Evolutionary conservation across 495 filamentous ascomycete species (phyloP).

Genomic region (Podospora pseudoanserina): DNA sequence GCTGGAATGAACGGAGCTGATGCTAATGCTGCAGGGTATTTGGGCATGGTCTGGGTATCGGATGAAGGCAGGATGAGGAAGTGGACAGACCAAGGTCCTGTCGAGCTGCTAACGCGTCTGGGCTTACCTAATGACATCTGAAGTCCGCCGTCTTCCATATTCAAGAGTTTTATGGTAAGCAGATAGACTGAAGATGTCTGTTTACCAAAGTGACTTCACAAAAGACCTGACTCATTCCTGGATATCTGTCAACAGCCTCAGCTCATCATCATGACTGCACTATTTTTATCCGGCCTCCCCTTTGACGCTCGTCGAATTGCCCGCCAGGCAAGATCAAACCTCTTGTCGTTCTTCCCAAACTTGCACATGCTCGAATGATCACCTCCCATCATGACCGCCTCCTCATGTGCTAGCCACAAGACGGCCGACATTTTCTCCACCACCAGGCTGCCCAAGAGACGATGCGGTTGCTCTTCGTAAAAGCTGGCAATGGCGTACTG

Average conservation of each 20-base stretch:
- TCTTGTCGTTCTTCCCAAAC: constrained; percentile 2
- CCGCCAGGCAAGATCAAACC: constrained; percentile 12
- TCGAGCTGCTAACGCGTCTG: constrained; percentile 11
- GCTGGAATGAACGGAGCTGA: constrained; percentile 26
- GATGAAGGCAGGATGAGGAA: constrained; percentile 30
- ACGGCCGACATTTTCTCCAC: constrained; percentile 11
- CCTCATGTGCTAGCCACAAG: constrained; percentile 10
- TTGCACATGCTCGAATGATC: constrained; percentile 16
- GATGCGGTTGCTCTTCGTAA: constrained; percentile 16
- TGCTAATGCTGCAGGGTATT: constrained; percentile 40
- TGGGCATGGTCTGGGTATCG: constrained; percentile 39
- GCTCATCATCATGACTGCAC: not conserved
- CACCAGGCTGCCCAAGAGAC: constrained; percentile 9
- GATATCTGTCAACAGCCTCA: not conserved
- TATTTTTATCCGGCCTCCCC: not conserved
- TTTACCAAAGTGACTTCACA: not conserved
- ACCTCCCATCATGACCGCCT: constrained; percentile 8
- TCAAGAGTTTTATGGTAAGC: no score
- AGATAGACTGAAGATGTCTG: not conserved
- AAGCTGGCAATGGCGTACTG: constrained; percentile 23
- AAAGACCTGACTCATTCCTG: not conserved
- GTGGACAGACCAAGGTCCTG: constrained; percentile 27
- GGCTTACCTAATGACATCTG: constrained; percentile 12
- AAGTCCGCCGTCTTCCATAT: not conserved
- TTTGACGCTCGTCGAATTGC: constrained; percentile 5